Percentiles rank a stretch among this genome's conserved stretches.
These are phyloP conservation scores for Hemisphaericaspora xylofermentans DNA, from an alignment of 1,139 yeast genomes.

Conservation along the genomic window DNA sequence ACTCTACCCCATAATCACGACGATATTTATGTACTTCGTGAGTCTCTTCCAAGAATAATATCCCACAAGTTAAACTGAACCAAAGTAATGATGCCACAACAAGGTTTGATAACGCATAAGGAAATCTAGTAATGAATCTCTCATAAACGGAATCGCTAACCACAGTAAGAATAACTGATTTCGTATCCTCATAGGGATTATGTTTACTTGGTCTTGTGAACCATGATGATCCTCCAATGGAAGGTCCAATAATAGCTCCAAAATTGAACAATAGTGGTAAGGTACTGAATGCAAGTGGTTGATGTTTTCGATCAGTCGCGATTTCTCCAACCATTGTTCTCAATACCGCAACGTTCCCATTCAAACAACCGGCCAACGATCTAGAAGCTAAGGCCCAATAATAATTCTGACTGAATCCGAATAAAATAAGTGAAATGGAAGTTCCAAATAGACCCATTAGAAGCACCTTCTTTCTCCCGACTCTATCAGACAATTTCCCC, in stretches of 20 bases:
- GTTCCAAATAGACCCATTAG: slow-evolving; percentile 52
- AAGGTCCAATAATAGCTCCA: slow-evolving; percentile 51
- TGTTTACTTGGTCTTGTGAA: slow-evolving; percentile 29
- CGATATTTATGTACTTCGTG: slow-evolving; percentile 42
- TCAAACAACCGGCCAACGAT: slow-evolving; percentile 51
- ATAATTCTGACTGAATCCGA: slow-evolving; percentile 52
- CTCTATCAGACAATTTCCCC: slow-evolving; percentile 53
- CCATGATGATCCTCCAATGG: slow-evolving; percentile 48
- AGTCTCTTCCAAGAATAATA: slow-evolving; percentile 61
- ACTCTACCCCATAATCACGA: slow-evolving; percentile 49
- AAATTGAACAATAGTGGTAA: slow-evolving; percentile 59
- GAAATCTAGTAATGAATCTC: slow-evolving; percentile 39
- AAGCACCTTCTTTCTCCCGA: slow-evolving; percentile 56
- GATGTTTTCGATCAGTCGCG: slow-evolving; percentile 53
- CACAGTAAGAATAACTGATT: background rate
- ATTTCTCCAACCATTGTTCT: slow-evolving; percentile 60
- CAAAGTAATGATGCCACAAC: slow-evolving; percentile 48
- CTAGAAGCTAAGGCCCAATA: slow-evolving; percentile 52
- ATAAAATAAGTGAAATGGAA: slow-evolving; percentile 41
- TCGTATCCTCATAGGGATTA: slow-evolving; percentile 10
- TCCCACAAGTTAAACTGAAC: slow-evolving; percentile 39
- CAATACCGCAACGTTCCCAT: slow-evolving; percentile 61
- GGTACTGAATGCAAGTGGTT: slow-evolving; percentile 58
- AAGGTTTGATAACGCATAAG: slow-evolving; percentile 60
- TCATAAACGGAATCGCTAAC: slow-evolving; percentile 15